Base-by-base conservation (phyloP, 2,329 filamentous ascomycete species). In the Arthrobotrys sinensis region DNA sequence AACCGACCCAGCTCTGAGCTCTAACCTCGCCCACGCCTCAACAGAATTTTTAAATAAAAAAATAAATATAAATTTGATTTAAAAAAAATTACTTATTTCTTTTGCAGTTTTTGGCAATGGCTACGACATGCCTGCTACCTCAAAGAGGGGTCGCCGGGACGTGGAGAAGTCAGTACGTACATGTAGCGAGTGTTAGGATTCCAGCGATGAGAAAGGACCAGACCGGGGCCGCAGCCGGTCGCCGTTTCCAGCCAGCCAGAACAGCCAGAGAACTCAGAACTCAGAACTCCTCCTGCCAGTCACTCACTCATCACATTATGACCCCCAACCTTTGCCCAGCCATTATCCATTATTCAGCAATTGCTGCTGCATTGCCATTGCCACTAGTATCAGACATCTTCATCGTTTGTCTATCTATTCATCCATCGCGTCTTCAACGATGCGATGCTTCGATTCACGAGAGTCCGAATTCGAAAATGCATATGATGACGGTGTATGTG, bases 181-280 rank as follows among this genome's bases (percentile, higher is more conserved):
- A 28, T 28, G 2, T 2, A 2, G 2, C 24, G 2, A 28, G 24
- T 28, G 24, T 28, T 28, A 53, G 48, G 57, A 63, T 63, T 63
- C 40, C 36, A 16, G n/a, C 38, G 63, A 50, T 55, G 45, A 12
- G 24, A n/a, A n/a, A 12, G 24, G 8, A n/a, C 11, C 32, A 21
- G 24, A 45, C 36, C 32, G 46, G 45, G 43, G 46, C 38, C 4
- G 45, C 28, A 46, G 36, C 28, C 52, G 66, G 52, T 71, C 67
- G 67, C 67, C 67, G 67, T 71, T 70, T 38, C 66, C 43, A 70
- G 66, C 55, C 67, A 71, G 55, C 62, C 67, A 57, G 16, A 57
- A 38, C 36, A 38, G 12, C 36, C 8, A 38, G 36, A 38, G 6
- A 3, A 38, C 3, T 8, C 36, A 21, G 45, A 28, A 11, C 24